phyloP scores from a whole-genome alignment of 441 rosid species.

The Populus hybrid region DNA sequence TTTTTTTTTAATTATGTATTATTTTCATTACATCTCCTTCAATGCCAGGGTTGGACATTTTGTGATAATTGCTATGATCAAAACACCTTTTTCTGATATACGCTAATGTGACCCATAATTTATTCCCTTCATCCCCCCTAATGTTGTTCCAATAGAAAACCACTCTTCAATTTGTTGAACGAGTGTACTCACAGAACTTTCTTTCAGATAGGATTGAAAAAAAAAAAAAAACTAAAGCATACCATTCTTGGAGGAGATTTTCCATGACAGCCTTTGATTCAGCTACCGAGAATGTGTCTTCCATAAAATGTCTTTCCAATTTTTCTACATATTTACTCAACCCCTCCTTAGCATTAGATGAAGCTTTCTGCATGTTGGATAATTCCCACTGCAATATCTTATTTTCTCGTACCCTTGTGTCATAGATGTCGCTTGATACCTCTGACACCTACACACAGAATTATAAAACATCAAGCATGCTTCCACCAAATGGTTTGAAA shows the following conservation, averaged over 20 bases:
- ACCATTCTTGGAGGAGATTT: slow-evolving; percentile 63
- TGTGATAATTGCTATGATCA: no score
- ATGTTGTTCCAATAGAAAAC: no score
- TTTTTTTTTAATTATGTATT: no score
- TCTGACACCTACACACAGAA: slow-evolving; percentile 47
- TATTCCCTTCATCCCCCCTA: no score
- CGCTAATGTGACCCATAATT: no score
- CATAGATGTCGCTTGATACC: slow-evolving; percentile 49
- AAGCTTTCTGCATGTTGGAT: slow-evolving; percentile 53
- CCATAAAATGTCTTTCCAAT: slow-evolving; percentile 44
- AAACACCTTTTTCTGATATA: no score
- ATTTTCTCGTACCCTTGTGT: slow-evolving; percentile 41
- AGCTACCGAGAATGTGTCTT: slow-evolving; percentile 58
- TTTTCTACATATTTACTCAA: slow-evolving; percentile 42
- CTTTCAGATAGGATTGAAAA: neutral
- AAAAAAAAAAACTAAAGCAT: slow-evolving; percentile 6
- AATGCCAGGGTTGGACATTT: no score
- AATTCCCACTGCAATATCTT: slow-evolving; percentile 53
- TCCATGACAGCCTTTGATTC: slow-evolving; percentile 54
- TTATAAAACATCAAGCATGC: slow-evolving; percentile 15
- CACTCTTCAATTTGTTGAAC: no score
- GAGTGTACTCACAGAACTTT: neutral
- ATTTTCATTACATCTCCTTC: no score
- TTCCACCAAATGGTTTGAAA: neutral
- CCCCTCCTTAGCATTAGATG: slow-evolving; percentile 47